A percentile compares a stretch with the other conserved stretches of the same genome.
These are phyloP conservation scores for Tetrahymena borealis DNA, from an alignment of 73 alveolate genomes.

Conservation along the genomic window DNA sequence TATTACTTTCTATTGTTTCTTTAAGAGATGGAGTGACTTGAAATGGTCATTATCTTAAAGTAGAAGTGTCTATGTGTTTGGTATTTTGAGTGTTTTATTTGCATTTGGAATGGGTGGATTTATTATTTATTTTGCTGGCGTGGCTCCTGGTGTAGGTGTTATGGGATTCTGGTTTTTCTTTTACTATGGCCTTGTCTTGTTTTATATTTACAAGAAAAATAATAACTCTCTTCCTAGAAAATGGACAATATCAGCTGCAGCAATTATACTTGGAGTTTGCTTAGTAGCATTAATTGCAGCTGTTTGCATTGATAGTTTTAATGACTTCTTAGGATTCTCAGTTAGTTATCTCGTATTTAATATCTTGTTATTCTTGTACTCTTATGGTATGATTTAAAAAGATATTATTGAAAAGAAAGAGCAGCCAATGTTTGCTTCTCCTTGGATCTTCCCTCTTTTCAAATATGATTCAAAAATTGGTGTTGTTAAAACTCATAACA, in stretches of 20 bases:
- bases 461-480: conserved; percentile 54
- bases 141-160: not conserved
- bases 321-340: not conserved
- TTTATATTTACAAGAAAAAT: not conserved
- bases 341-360: not conserved
- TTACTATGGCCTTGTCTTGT: not conserved
- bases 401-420: conserved; percentile 21
- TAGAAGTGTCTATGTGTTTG: not conserved
- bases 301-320: not conserved
- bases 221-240: not conserved
- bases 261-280: not conserved
- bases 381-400: conserved; percentile 12
- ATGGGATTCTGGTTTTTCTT: not conserved
- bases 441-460: conserved; percentile 71
- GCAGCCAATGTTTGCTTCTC: conserved; percentile 58
- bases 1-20: not conserved
- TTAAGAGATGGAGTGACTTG: not conserved
- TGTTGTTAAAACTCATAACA: conserved; percentile 35
- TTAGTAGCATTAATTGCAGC: not conserved
- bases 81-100: not conserved
- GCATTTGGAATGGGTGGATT: not conserved
- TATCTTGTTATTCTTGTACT: conserved; percentile 16
- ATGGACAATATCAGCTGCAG: not conserved
- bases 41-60: not conserved
- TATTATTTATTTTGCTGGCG: not conserved